Base-by-base conservation (phyloP, 768 basidiomycete genomes). In the Phaffia australis region DNA sequence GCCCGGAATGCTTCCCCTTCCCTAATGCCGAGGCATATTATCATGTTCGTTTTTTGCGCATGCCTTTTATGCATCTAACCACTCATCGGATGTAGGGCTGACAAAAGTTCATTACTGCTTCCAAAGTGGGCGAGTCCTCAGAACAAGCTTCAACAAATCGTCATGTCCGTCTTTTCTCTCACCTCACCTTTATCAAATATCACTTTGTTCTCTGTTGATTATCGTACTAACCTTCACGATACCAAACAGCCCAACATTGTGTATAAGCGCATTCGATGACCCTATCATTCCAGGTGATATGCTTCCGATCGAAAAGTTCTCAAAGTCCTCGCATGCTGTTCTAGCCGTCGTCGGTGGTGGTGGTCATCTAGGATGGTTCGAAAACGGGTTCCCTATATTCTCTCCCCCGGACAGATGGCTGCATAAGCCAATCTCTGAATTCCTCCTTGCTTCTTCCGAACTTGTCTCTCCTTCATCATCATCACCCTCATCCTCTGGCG, bases 251-350 rank as follows among this genome's bases (percentile, higher is more conserved):
- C 76, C 76, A 0, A 64, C 74, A 4, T 69, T 77, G 14, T 71
- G 72, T 14, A 73, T 77, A 63, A 75, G 75, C 70, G 75, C 76
- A 9, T 75, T 76, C 48, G 77, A 77, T 67, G 77, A 77, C 68
- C 77, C 77, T 0, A 73, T 77, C 52, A 72, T 75, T 27, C 72
- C 72, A 47, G 74, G 74, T 14, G 59, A 72, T 70, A 63, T 71
- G 5, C 72, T 77, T 0, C 76, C 76, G 2, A 55, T 75, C 55
- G 69, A 71, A 19, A 66, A 70, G 29, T 65, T 77, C 49, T 29
- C 69, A 27, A 30, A 69, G 0, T 74, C 75, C 0, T 70, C 75
- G 5, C 75, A 77, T 67, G 73, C 75, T 50, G 69, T 71, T 48
- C 52, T 70, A 14, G 75, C 74, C 23, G 69, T 77, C 47, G 73